A percentile compares a stretch with the other conserved stretches of the same genome.
phyloP scores from a whole-genome alignment of 1,139 yeast species.

The Zygoascus meyerae region DNA sequence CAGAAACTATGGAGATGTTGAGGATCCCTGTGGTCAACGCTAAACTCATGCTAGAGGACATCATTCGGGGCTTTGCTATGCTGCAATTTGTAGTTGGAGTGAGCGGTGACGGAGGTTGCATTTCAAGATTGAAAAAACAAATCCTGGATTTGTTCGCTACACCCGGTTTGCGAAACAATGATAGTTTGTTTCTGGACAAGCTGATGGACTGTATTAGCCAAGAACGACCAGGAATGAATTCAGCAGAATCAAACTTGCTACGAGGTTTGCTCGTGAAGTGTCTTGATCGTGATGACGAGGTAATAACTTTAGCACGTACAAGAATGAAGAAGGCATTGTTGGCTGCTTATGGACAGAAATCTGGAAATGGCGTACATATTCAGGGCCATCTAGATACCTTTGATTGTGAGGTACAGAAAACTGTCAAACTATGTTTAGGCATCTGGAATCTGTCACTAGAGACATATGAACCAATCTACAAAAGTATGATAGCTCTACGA shows the following conservation, averaged over 20 bases:
- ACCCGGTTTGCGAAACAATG: neutral
- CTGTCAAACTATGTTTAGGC: constrained; percentile 16
- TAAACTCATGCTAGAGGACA: constrained; percentile 20
- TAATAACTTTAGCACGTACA: constrained; percentile 20
- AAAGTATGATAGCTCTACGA: constrained; percentile 12
- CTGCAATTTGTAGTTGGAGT: constrained; percentile 20
- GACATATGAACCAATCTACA: constrained; percentile 23
- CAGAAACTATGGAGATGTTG: constrained; percentile 22
- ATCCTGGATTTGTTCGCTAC: constrained; percentile 15
- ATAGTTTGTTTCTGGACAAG: constrained; percentile 6
- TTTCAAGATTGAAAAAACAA: constrained; percentile 19
- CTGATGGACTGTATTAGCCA: constrained; percentile 15
- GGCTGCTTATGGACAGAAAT: neutral
- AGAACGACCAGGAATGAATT: constrained; percentile 22
- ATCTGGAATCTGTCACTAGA: constrained; percentile 22
- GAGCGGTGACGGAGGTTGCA: constrained; percentile 15
- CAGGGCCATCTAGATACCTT: neutral
- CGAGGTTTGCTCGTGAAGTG: constrained; percentile 16
- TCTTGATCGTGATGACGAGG: constrained; percentile 12
- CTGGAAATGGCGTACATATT: neutral
- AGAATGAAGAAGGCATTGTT: constrained; percentile 16
- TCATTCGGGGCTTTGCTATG: constrained; percentile 22
- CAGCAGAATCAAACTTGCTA: constrained; percentile 17
- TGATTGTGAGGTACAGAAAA: constrained; percentile 10
- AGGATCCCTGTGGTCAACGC: constrained; percentile 21